Evolutionary conservation across 2,329 filamentous ascomycete species (phyloP), one percentile per base, ranked within the genome.

Genomic region (Dactylella cylindrospora): DNA sequence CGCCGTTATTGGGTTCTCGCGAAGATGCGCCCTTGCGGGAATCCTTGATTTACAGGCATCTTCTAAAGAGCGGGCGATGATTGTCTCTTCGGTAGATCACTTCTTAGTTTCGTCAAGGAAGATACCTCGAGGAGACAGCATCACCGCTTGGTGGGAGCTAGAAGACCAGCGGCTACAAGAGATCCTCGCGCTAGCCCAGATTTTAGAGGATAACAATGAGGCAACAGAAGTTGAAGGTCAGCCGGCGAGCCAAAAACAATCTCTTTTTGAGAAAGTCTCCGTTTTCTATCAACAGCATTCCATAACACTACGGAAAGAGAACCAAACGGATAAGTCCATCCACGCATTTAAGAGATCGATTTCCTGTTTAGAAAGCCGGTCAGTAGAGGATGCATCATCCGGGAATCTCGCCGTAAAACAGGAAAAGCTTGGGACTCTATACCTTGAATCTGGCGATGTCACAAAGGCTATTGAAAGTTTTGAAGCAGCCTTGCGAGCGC

Each of bases 341-440:
- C 55, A 61, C n/a, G 66, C 68, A 10, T 54, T 68, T 25, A 65
- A 54, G 36, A 59, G 61, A 13, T 66, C 64, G 15, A 62, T 66
- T 28, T 65, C 57, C 9, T 61, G 49, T 19, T 59, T 69, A 12
- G 64, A 68, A 8, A 64, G 57, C 32, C 53, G 68, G 13, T 53
- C 68, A 6, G 28, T 61, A 13, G 46, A 53, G 10, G 67, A 69
- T 26, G 47, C 66, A 6, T 44, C 62, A 35, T 43, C 54, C 8
- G 65, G 66, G 15, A 67, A 66, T 23, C 51, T 67, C 2, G 64
- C 66, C 12, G 23, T 53, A 22, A 68, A 67, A 47, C 64, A 64
- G 36, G 66, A 69, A 39, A 55, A 59, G 31, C 39, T 69, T 28
- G 68, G 68, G 5, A 65, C 41, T 29, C 46, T 65, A 19, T 67